phyloP scores from a whole-genome alignment of 768 basidiomycete species.

The Paxillus rubicundulus region DNA sequence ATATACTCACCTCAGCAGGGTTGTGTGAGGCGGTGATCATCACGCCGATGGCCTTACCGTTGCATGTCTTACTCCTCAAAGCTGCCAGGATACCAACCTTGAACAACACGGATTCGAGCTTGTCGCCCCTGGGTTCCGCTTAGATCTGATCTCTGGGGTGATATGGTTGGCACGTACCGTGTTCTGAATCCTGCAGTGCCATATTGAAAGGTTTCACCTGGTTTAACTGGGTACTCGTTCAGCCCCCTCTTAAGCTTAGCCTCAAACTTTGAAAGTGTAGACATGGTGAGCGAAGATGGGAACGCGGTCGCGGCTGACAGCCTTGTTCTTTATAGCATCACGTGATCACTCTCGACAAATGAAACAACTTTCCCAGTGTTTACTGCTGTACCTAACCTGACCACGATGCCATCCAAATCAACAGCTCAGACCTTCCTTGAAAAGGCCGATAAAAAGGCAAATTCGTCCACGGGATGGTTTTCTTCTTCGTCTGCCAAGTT shows the following conservation, averaged over 20 bases:
- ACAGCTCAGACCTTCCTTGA: conserved; percentile 72
- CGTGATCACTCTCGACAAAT: conserved; percentile 13
- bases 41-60: conserved; percentile 89
- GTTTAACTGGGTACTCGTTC: conserved; percentile 70
- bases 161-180: conserved; percentile 50
- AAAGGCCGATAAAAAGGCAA: conserved; percentile 91
- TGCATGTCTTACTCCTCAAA: conserved; percentile 86
- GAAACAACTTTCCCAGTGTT: neutral
- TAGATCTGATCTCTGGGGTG: conserved; percentile 7
- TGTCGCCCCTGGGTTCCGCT: conserved; percentile 48
- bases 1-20: conserved; percentile 77
- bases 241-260: conserved; percentile 48
- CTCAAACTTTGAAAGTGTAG: conserved; percentile 33
- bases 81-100: conserved; percentile 88
- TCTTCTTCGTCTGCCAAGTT: conserved; percentile 78
- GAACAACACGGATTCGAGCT: conserved; percentile 90
- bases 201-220: conserved; percentile 72
- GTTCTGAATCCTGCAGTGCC: conserved; percentile 96
- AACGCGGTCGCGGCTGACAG: neutral
- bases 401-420: conserved; percentile 71
- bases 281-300: conserved; percentile 26
- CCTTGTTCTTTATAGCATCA: neutral
- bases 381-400: neutral
- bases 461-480: conserved; percentile 85
- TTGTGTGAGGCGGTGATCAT: conserved; percentile 99